Base-by-base conservation (phyloP, 2,329 filamentous ascomycete genomes). In the Colletotrichum sidae region DNA sequence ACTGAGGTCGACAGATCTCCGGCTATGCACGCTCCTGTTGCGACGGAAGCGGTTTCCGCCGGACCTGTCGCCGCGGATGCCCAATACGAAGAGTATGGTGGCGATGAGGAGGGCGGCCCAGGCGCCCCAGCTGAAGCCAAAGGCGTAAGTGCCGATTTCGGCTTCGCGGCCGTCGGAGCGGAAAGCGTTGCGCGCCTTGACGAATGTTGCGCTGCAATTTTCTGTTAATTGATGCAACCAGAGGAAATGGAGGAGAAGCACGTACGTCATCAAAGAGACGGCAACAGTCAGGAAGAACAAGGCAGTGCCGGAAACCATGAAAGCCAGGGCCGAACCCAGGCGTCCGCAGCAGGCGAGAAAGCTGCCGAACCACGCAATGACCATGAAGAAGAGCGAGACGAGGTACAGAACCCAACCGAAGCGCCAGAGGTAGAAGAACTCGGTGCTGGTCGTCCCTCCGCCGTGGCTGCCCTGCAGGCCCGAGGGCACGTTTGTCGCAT, bases 361-460 rank as follows among this genome's bases (percentile, higher is more conserved):
- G 69, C 89, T 87, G 10, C 84, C 79, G 77, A 93, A 86, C 74
- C 94, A 88, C 67, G 90, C 87, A 34, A 88, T 60, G 52, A 87
- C 84, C 68, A 87, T 87, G 77, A 97, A 96, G 83, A 97, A 89
- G 42, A 97, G 86, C 15, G 89, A 88, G 70, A 98, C 90, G 61
- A 98, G 82, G 81, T 92, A 92, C 79, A 97, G 96, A 42, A 94
- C 93, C 87, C 95, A 98, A 77, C 93, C 91, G 82, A 97, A 97
- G 45, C 95, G 88, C 81, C 93, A 96, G 75, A 96, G 85, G 79
- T 94, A 93, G 81, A 86, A 98, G 83, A 90, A 97, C 69, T 80
- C 79, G 25, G 68, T 76, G 68, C 83, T 85, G 6, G 88, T 90
- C 4, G 86, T 89, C 64, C 78, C 69, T 65, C 80, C 79, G 65